Evolutionary conservation across 2,329 filamentous ascomycete species (phyloP).

Genomic region (Alternaria angustiovoidea): DNA sequence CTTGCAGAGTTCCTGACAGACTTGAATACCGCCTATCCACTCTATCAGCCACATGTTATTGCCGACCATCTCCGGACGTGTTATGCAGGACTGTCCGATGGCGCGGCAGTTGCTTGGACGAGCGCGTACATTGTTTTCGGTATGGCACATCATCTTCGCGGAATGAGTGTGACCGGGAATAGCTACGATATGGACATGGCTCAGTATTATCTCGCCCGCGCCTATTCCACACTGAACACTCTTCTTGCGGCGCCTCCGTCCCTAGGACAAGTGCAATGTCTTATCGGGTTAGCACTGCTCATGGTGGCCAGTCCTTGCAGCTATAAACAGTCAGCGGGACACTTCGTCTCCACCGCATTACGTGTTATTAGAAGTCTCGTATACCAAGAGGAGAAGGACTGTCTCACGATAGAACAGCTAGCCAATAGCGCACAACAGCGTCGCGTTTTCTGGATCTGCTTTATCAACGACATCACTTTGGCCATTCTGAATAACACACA

Average conservation of each 20-base stretch:
- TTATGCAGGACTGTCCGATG: constrained; percentile 31
- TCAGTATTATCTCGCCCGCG: constrained; percentile 31
- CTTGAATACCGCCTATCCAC: constrained; percentile 34
- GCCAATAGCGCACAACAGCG: constrained; percentile 30
- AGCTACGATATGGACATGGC: constrained; percentile 30
- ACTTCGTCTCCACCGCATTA: constrained; percentile 35
- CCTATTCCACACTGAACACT: constrained; percentile 20
- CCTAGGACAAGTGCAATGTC: constrained; percentile 33
- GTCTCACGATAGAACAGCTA: not conserved
- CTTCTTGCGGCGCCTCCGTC: constrained; percentile 29
- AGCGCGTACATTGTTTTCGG: constrained; percentile 36
- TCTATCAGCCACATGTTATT: constrained; percentile 32
- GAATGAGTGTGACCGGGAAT: constrained; percentile 30
- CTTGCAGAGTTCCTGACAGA: constrained; percentile 36
- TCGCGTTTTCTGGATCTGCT: constrained; percentile 38
- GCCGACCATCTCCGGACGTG: constrained; percentile 36
- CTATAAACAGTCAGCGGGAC: constrained; percentile 13
- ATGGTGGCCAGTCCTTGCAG: constrained; percentile 22
- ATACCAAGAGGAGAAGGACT: constrained; percentile 22
- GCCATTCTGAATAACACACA: constrained; percentile 28
- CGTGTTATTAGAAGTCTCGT: constrained; percentile 32
- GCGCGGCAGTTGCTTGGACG: constrained; percentile 33
- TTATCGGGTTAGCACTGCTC: constrained; percentile 30
- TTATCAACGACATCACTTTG: constrained; percentile 27
- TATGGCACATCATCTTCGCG: constrained; percentile 35